Evolutionary conservation across 306 rosid species (phyloP).

Genomic region (Quercus alba): DNA sequence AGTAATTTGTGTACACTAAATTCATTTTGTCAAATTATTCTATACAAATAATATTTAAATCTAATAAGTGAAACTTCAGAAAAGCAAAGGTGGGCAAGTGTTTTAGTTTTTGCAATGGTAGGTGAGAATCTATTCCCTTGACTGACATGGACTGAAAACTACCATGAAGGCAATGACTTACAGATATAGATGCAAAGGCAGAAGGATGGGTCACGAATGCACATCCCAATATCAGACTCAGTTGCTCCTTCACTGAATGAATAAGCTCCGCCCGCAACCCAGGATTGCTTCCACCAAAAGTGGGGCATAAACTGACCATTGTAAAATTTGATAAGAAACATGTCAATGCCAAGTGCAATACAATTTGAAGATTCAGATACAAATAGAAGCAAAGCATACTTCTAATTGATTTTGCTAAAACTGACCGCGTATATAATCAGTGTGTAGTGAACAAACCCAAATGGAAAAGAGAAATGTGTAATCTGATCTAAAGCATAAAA

Average conservation of each 20-base stretch:
- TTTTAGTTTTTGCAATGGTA: background rate
- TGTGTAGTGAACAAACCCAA: background rate
- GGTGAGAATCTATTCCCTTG: background rate
- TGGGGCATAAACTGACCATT: conserved; percentile 70
- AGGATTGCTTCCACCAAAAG: conserved; percentile 97
- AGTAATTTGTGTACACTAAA: background rate
- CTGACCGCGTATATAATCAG: background rate
- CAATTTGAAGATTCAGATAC: background rate
- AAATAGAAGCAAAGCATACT: background rate
- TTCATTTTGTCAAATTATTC: background rate
- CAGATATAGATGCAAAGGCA: conserved; percentile 84
- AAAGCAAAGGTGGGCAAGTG: background rate
- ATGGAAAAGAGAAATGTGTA: background rate
- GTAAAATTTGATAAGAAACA: conserved; percentile 5
- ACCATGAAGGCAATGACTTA: conserved; percentile 42
- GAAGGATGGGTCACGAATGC: conserved; percentile 73
- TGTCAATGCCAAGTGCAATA: conserved; percentile 8
- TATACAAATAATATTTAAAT: background rate
- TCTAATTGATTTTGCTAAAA: background rate
- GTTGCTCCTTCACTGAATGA: conserved; percentile 77
- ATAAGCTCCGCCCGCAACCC: conserved; percentile 84
- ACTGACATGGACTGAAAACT: conserved; percentile 5
- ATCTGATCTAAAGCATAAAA: background rate
- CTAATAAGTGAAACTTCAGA: background rate
- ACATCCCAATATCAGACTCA: conserved; percentile 76